Percentiles rank a stretch among this genome's conserved stretches.
phyloP scores from a whole-genome alignment of 225 moss, liverwort and hornwort species.

The Bryoerythrophyllum caledonicum region DNA sequence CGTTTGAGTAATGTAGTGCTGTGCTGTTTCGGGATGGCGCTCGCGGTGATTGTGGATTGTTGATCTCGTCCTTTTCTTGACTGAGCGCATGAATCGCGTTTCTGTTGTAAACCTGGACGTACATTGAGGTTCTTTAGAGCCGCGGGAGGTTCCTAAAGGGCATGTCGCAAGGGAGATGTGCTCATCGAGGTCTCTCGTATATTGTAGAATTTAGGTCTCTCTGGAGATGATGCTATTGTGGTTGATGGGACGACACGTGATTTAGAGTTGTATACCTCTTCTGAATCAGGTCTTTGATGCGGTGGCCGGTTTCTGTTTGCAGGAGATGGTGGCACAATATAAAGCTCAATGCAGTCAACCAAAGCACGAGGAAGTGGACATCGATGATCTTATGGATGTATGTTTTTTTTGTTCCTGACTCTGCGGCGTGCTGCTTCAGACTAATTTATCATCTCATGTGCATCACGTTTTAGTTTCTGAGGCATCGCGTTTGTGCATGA shows the following conservation, averaged over 20 bases:
- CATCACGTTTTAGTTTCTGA: constrained; percentile 16
- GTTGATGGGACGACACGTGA: background rate
- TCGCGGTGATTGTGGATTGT: background rate
- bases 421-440: background rate
- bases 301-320: constrained; percentile 27
- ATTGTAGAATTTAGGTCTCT: background rate
- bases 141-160: constrained; percentile 56
- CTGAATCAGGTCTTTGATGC: background rate
- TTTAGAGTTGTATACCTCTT: background rate
- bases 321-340: constrained; percentile 79
- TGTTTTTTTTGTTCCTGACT: constrained; percentile 16
- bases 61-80: constrained; percentile 68
- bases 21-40: background rate
- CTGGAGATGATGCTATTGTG: background rate
- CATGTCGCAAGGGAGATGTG: constrained; percentile 40
- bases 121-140: constrained; percentile 44
- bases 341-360: constrained; percentile 53
- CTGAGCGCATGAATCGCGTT: constrained; percentile 72
- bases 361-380: constrained; percentile 80
- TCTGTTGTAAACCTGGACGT: constrained; percentile 80
- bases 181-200: constrained; percentile 43
- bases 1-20: background rate
- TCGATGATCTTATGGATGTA: constrained; percentile 96
- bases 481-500: background rate
- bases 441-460: background rate